These are phyloP conservation scores for Dichotomopilus funicola DNA, from an alignment of 2,329 filamentous ascomycete genomes.

Conservation along the genomic window DNA sequence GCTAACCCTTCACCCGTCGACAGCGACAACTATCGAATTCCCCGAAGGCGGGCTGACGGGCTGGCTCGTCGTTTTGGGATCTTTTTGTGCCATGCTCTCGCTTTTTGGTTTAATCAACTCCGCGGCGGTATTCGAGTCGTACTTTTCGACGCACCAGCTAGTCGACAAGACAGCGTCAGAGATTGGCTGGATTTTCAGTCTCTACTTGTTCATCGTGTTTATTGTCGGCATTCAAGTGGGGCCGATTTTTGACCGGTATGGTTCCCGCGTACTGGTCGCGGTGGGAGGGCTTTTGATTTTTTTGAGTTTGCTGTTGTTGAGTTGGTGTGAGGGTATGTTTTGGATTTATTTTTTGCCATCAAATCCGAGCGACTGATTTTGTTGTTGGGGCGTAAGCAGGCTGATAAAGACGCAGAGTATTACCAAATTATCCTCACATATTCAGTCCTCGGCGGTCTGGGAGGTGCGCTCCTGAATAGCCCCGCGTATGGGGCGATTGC, in stretches of 20 bases:
- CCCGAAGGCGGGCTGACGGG: constrained; percentile 68
- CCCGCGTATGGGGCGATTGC: constrained; percentile 68
- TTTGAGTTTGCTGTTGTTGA: constrained; percentile 58
- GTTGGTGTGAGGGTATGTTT: constrained; percentile 51
- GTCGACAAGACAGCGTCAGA: constrained; percentile 57
- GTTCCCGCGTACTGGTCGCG: constrained; percentile 60
- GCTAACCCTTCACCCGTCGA: constrained; percentile 16
- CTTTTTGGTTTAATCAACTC: constrained; percentile 68
- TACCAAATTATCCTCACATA: constrained; percentile 78
- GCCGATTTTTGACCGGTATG: constrained; percentile 71
- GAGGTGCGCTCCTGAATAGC: constrained; percentile 70
- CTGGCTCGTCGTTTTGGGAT: constrained; percentile 73
- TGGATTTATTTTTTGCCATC: background rate
- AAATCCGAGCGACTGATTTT: background rate
- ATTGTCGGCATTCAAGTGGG: constrained; percentile 78
- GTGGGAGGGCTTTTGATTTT: constrained; percentile 57
- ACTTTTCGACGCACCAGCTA: constrained; percentile 67
- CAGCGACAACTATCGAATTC: constrained; percentile 38
- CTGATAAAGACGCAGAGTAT: constrained; percentile 41
- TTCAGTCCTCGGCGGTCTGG: constrained; percentile 64
- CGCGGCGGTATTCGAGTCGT: constrained; percentile 71
- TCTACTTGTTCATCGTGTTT: constrained; percentile 76
- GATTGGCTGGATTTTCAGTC: constrained; percentile 80
- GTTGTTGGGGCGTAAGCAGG: background rate
- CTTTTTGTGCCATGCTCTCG: constrained; percentile 64